Base-by-base conservation (phyloP, 2,329 filamentous ascomycete species). In the Chlorencoelia australis region DNA sequence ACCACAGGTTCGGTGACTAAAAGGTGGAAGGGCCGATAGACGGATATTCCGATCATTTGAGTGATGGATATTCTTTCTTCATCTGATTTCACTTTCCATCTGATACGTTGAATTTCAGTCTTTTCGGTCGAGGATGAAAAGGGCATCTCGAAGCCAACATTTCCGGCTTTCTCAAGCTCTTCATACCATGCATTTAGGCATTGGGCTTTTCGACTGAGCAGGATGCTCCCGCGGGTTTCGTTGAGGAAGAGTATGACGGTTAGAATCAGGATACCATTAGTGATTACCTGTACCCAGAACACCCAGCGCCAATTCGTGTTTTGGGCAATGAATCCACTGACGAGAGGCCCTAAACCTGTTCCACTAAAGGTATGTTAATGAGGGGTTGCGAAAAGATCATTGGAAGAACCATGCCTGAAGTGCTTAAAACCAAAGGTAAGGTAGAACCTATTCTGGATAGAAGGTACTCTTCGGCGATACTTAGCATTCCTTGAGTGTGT, bases 211-310 rank as follows among this genome's bases (percentile, higher is more conserved):
- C 75, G 69, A 5, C 79, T 81, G 6, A 95, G 63, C 5, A 95
- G 59, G 1, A 95, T 86, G 0, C 76, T 81, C 0, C 82, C 87
- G 6, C 88, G 67, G 3, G 84, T 94, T 58, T 95, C 88, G 29
- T 76, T 74, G 60, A 94, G 88, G 37, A 85, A 73, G 4, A 82
- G 36, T 8, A 73, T 67, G 15, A 94, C 71, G 1, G 77, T 60
- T 1, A 73, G 47, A 36, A 87, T 71, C 30, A 91, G 58, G 1
- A 76, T 56, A 0, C 67, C 75, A 37, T 78, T 74, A 15, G 73
- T 62, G 30, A 94, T 86, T 6, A 76, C 74, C 49, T 95, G 88
- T 18, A 88, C 68, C 69, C 86, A 94, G 56, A 93, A 94, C 0
- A 88, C 74, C 87, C 87, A 94, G 43, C 84, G 75, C 85, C 85